A percentile compares a stretch with the other conserved stretches of the same genome.
Evolutionary conservation across 306 rosid species (phyloP).

Genomic region (Cotoneaster glaucophyllus): DNA sequence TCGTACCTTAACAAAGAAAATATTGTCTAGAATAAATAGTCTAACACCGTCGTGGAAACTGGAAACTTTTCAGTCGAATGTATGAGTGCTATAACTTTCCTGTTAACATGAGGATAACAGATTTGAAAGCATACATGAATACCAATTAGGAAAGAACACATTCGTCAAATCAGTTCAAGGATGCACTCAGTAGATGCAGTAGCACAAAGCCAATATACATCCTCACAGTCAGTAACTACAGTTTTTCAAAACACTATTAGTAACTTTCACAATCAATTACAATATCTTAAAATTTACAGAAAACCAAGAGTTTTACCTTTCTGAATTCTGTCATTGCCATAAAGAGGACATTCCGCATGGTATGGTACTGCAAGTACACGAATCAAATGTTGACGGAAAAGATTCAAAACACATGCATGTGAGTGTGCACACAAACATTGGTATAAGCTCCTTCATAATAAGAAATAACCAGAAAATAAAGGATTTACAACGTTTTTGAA

Average conservation of each 20-base stretch:
- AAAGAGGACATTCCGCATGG: constrained; percentile 65
- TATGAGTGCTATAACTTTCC: neutral
- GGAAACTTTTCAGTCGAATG: neutral
- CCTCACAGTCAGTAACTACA: neutral
- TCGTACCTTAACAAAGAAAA: neutral
- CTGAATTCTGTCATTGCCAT: constrained; percentile 75
- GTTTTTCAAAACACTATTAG: neutral
- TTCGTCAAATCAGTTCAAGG: neutral
- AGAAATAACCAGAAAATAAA: neutral
- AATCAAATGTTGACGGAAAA: neutral
- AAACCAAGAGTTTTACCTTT: constrained; percentile 43
- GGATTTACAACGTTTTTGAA: neutral
- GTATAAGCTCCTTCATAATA: neutral
- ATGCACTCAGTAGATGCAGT: neutral
- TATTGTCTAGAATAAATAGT: neutral
- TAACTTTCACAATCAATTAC: neutral
- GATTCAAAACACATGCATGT: neutral
- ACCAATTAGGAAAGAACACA: neutral
- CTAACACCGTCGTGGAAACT: neutral
- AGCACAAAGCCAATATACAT: neutral
- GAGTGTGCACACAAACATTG: neutral
- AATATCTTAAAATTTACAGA: neutral
- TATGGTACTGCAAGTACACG: constrained; percentile 62
- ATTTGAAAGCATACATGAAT: neutral
- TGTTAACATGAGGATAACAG: neutral